These are phyloP conservation scores for Aquilaria agallochum DNA, from an alignment of 441 rosid genomes.

Conservation along the genomic window DNA sequence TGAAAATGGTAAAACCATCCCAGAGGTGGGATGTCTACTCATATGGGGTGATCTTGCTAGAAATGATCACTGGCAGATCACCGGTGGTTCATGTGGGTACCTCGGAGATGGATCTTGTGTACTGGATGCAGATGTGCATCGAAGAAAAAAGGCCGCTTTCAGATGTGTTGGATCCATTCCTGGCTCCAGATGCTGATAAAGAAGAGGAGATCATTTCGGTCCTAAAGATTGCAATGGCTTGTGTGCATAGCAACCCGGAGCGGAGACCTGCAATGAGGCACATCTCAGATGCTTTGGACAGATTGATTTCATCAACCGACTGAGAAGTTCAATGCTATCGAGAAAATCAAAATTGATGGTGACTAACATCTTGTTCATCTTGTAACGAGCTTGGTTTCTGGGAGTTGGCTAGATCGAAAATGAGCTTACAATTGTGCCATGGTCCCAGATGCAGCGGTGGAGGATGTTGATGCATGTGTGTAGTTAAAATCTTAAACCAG, in stretches of 20 bases:
- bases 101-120: slow-evolving; percentile 67
- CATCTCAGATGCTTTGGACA: slow-evolving; percentile 55
- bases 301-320: slow-evolving; percentile 35
- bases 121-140: slow-evolving; percentile 84
- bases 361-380: too few species aligned
- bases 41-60: slow-evolving; percentile 82
- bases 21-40: slow-evolving; percentile 99
- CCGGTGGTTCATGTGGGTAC: slow-evolving; percentile 57
- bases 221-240: slow-evolving; percentile 78
- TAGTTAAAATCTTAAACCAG: too few species aligned
- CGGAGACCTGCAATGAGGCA: slow-evolving; percentile 88
- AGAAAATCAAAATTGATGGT: neutral
- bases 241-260: slow-evolving; percentile 72
- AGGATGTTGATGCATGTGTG: too few species aligned
- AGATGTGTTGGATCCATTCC: slow-evolving; percentile 79
- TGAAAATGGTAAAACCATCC: slow-evolving; percentile 81
- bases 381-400: too few species aligned
- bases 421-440: too few species aligned
- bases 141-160: slow-evolving; percentile 83
- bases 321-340: slow-evolving; percentile 21
- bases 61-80: slow-evolving; percentile 67
- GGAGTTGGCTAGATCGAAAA: too few species aligned
- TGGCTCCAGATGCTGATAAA: slow-evolving; percentile 60
- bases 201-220: slow-evolving; percentile 86
- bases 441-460: too few species aligned